Percentiles rank a stretch among this genome's conserved stretches.
phyloP scores from a whole-genome alignment of 2,329 filamentous ascomycete species.

The Ophiognomonia clavigignenti-juglandacearum region DNA sequence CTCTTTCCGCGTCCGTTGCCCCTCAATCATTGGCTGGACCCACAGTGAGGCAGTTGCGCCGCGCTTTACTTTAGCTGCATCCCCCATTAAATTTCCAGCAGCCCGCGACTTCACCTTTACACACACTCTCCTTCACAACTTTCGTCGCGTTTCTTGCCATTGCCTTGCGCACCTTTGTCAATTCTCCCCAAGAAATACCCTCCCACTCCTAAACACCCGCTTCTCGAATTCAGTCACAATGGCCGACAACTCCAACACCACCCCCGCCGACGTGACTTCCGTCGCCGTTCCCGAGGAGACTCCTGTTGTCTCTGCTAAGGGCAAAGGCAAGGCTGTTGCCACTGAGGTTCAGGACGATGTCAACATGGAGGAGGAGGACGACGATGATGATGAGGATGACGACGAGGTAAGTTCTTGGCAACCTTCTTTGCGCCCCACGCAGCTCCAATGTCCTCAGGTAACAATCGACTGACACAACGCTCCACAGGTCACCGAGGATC shows the following conservation, averaged over 20 bases:
- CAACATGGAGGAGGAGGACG: conserved; percentile 71
- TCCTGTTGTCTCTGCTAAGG: conserved; percentile 56
- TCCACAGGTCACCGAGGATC: conserved; percentile 25
- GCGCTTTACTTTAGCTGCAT: neutral
- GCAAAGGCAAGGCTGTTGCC: conserved; percentile 77
- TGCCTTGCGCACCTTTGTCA: too few species aligned
- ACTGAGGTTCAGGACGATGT: conserved; percentile 49
- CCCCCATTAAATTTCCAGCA: neutral
- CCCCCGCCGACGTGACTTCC: conserved; percentile 33
- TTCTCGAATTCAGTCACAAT: conserved; percentile 32
- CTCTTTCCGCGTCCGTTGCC: too few species aligned
- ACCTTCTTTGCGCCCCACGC: neutral
- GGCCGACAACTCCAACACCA: conserved; percentile 44
- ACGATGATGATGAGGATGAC: conserved; percentile 65
- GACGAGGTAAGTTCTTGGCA: conserved; percentile 28
- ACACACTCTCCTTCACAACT: too few species aligned
- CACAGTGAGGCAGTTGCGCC: too few species aligned
- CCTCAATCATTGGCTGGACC: conserved; percentile 11
- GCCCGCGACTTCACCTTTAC: too few species aligned
- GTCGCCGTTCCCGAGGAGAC: conserved; percentile 21
- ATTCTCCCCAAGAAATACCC: too few species aligned
- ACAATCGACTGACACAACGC: conserved; percentile 17
- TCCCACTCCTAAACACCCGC: conserved; percentile 1
- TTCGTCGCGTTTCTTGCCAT: too few species aligned
- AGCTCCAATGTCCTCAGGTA: conserved; percentile 3